Percentiles rank a stretch among this genome's conserved stretches.
Conservation (phyloP, 1,284 basidiomycete species). For the Ustilago xerochloae region DNA sequence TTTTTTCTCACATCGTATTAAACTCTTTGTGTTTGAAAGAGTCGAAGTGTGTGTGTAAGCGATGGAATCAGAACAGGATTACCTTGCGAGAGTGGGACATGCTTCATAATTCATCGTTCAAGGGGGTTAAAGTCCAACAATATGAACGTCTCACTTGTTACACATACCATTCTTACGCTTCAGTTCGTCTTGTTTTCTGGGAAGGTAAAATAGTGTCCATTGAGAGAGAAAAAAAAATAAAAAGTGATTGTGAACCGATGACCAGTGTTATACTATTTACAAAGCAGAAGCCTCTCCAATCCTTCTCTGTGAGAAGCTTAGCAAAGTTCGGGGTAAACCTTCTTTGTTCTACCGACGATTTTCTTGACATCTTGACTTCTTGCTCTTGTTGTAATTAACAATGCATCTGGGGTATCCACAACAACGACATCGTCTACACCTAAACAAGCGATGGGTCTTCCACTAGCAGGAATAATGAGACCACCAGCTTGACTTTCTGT, state of each 20-base stretch:
- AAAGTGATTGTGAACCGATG: too few relatives aligned
- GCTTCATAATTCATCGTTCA: too few relatives aligned
- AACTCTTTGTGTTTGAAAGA: too few relatives aligned
- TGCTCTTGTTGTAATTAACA: slow-evolving; percentile 66
- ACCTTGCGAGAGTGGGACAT: too few relatives aligned
- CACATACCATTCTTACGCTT: too few relatives aligned
- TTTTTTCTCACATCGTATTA: too few relatives aligned
- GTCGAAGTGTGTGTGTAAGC: too few relatives aligned
- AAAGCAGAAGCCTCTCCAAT: not conserved
- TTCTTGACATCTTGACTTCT: slow-evolving; percentile 68
- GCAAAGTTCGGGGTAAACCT: slow-evolving; percentile 60
- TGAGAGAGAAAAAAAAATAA: not conserved
- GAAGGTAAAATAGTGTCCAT: slow-evolving; percentile 14
- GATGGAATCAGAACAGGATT: too few relatives aligned
- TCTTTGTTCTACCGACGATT: slow-evolving; percentile 65
- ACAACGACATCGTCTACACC: slow-evolving; percentile 68
- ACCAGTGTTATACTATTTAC: not conserved
- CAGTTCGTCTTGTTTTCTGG: too few relatives aligned
- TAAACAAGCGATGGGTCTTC: slow-evolving; percentile 64
- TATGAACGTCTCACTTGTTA: too few relatives aligned
- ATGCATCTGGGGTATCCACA: slow-evolving; percentile 66
- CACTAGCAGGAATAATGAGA: slow-evolving; percentile 62
- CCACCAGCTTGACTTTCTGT: slow-evolving; percentile 67
- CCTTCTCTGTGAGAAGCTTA: slow-evolving; percentile 9
- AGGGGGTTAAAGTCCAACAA: too few relatives aligned